Evolutionary conservation across 768 basidiomycete genomes (phyloP), one percentile per base, ranked within the genome.

Genomic region (Lentinus brumalis): DNA sequence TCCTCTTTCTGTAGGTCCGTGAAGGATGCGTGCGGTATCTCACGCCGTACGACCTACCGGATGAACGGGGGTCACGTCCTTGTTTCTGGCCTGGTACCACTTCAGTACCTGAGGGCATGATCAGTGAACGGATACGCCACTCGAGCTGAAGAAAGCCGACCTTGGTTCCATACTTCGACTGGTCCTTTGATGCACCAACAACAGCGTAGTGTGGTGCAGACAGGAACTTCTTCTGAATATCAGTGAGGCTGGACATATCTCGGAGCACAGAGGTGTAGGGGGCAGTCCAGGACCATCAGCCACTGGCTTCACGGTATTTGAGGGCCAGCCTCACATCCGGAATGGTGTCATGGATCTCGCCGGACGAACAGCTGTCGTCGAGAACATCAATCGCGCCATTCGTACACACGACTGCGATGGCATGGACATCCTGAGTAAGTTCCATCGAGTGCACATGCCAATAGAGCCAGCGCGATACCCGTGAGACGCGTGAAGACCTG

Each of bases 161-260:
- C 80, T 85, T 90, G 56, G 89, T 91, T 32, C 93, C 92, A 70
- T 79, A 91, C 76, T 94, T 94, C 57, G 77, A 78, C 67, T 83
- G 80, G 73, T 94, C 88, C 63, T 86, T 92, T 45, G 90, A 93
- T 4, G 91, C 91, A 26, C 93, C 92, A 14, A 92, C 84, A 30
- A 94, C 92, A 35, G 91, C 93, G 57, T 81, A 95, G 61, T 77
- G 70, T 6, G 87, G 78, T 12, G 85, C 82, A 8, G 82, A 77
- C 44, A 94, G 71, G 74, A 94, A 94, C 44, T 70, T 66, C 45
- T 71, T 74, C 66, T 80, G 76, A 59, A 83, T 82, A 59, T 86
- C 79, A 45, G 77, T 67, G n/a, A 65, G 54, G 32, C 66, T 63
- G 75, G 63, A 11, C 66, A 68, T 71, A 53, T 53, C 57, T 57